Evolutionary conservation across 2,329 filamentous ascomycete species (phyloP).

Genomic region (Fusarium torulosum): DNA sequence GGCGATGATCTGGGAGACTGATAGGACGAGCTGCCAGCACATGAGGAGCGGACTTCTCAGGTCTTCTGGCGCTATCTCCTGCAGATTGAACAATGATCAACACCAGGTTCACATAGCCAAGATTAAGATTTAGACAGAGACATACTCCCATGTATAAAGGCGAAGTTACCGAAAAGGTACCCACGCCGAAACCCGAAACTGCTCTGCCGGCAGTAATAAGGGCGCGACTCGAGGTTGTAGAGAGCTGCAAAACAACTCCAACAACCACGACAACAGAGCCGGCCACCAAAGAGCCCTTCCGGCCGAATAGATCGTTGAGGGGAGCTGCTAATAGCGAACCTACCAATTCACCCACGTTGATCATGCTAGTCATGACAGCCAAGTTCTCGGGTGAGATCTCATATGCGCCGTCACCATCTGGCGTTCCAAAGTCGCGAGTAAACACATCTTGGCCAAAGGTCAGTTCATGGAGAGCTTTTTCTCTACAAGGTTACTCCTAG

Average conservation of each 20-base stretch:
- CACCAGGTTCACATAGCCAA: not conserved
- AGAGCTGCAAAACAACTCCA: conserved; percentile 46
- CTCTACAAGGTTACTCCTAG: not conserved
- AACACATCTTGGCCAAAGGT: conserved; percentile 48
- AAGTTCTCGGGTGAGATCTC: conserved; percentile 45
- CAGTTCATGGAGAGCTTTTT: not conserved
- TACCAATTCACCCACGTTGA: conserved; percentile 56
- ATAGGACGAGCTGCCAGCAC: conserved; percentile 57
- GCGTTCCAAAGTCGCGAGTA: conserved; percentile 51
- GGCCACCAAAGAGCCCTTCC: conserved; percentile 50
- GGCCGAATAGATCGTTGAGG: conserved; percentile 53
- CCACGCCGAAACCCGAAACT: conserved; percentile 47
- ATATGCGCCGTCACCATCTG: conserved; percentile 47
- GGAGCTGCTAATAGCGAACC: conserved; percentile 54
- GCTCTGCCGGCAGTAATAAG: conserved; percentile 46
- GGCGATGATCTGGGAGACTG: conserved; percentile 54
- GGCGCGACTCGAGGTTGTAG: conserved; percentile 41
- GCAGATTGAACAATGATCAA: not conserved
- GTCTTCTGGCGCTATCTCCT: conserved; percentile 50
- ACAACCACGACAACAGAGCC: conserved; percentile 48
- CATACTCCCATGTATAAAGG: conserved; percentile 54
- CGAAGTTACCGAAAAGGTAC: conserved; percentile 55
- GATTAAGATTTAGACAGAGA: conserved; percentile 1
- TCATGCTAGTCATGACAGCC: conserved; percentile 54
- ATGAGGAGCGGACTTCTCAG: conserved; percentile 54